Evolutionary conservation across 805 yeast species (phyloP), one percentile per base, ranked within the genome.

Genomic region (Metschnikowia similis): DNA sequence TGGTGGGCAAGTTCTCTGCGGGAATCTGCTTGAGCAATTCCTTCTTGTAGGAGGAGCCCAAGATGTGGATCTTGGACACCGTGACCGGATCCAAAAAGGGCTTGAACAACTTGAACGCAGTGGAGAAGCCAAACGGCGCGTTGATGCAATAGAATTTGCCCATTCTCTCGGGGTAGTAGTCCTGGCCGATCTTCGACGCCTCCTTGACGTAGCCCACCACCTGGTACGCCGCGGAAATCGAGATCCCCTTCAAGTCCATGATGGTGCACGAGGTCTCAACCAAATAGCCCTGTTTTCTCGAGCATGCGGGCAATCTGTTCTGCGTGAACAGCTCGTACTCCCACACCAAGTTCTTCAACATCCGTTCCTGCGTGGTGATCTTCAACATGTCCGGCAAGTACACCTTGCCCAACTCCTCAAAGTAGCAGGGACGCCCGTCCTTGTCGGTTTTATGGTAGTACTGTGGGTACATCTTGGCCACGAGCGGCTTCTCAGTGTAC

Each of bases 131-230:
- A 66, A 90, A 94, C 56, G 99, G 99, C 1, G 98, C 96, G 65
- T 94, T 94, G 71, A 94, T 89, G 61, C 91, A 75, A 72, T 90
- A 92, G 67, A 92, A 94, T 70, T 88, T 90, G 65, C 99, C 99
- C 99, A 94, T 94, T 71, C 98, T 87, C 77, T 94, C 99, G 13
- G 99, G 99, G 68, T 94, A 94, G 72, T 88, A 92, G 74, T 94
- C 89, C 76, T 94, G 99, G 52, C 98, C 97, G 61, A 94, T 89
- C 62, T 80, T 75, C 11, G 97, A 88, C 8, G 99, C 97, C 71
- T 91, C 97, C 66, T 84, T 84, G 48, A 94, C 96, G 70, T 90
- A 94, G 10, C 85, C 76, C 56, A 89, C 76, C 39, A 94, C 99
- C 66, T 85, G 89, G 56, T 85, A 83, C 27, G 96, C 96, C 43